Evolutionary conservation across 257 asterid genomes (phyloP).

Genomic region (Solanum chilense): DNA sequence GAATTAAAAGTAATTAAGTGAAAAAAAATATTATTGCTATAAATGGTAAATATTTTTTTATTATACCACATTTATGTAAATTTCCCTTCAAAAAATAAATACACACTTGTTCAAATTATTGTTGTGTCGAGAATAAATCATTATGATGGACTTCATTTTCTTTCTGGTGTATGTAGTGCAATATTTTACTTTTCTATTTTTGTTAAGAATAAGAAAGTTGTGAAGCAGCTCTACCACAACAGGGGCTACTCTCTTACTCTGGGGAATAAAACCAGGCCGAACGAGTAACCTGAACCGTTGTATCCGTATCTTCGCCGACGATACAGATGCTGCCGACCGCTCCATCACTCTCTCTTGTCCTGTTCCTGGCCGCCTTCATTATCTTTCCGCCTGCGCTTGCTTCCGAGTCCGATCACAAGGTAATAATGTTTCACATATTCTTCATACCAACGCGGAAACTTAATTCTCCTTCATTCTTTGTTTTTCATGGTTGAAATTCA

Average conservation of each 20-base stretch:
- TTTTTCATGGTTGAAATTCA: background rate
- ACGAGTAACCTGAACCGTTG: background rate
- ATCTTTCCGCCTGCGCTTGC: conserved; percentile 5
- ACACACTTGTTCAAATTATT: background rate
- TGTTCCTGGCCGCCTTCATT: background rate
- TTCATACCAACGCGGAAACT: background rate
- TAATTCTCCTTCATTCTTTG: background rate
- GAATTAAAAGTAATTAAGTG: no score
- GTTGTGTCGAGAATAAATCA: no score
- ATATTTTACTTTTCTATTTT: background rate
- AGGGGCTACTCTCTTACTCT: background rate
- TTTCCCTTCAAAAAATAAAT: no score
- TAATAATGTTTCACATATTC: background rate
- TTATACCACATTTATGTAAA: no score
- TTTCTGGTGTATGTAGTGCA: background rate
- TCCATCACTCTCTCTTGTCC: background rate
- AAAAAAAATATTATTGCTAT: no score
- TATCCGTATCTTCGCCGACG: background rate
- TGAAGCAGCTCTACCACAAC: background rate
- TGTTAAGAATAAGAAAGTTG: background rate
- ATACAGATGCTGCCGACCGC: conserved; percentile 4
- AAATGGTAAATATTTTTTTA: no score
- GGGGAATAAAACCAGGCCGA: background rate
- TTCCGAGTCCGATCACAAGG: conserved; percentile 21
- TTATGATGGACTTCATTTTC: background rate